These are phyloP conservation scores for Macrolepiota fuliginosa DNA, from an alignment of 768 basidiomycete species.

Conservation along the genomic window DNA sequence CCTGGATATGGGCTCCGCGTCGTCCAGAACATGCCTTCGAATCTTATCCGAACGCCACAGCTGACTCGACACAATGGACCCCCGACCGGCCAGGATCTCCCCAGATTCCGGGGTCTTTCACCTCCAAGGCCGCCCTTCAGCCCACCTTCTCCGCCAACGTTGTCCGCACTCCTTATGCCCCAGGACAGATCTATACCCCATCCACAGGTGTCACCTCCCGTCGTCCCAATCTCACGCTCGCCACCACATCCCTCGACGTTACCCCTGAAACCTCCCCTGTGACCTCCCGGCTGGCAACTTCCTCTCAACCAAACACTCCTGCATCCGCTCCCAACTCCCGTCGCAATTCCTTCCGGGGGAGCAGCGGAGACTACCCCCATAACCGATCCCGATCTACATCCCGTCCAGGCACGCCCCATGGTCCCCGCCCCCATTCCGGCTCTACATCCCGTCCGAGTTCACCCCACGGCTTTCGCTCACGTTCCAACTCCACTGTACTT, in stretches of 20 bases:
- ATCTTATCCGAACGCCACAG: conserved; percentile 1
- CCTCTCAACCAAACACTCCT: conserved; percentile 20
- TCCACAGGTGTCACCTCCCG: conserved; percentile 6
- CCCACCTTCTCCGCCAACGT: conserved; percentile 70
- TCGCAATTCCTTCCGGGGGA: conserved; percentile 23
- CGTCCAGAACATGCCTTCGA: conserved; percentile 18
- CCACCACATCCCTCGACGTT: conserved; percentile 30
- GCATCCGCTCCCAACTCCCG: conserved; percentile 29
- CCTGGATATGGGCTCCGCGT: conserved; percentile 73
- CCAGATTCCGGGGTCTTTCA: conserved; percentile 42
- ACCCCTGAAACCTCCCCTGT: conserved; percentile 31
- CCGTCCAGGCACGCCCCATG: conserved; percentile 15
- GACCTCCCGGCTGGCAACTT: neutral
- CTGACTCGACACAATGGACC: neutral
- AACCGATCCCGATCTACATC: conserved; percentile 10
- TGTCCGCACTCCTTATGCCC: conserved; percentile 63
- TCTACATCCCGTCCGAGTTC: neutral
- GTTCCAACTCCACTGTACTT: neutral
- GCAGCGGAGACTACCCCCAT: conserved; percentile 1
- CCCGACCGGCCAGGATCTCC: neutral
- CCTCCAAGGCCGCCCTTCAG: conserved; percentile 48
- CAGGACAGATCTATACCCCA: conserved; percentile 6
- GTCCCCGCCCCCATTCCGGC: conserved; percentile 10
- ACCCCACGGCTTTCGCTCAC: neutral
- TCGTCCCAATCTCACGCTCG: conserved; percentile 31